Evolutionary conservation across 2,329 filamentous ascomycete species (phyloP).

Genomic region (Phyllosticta ampelicida): DNA sequence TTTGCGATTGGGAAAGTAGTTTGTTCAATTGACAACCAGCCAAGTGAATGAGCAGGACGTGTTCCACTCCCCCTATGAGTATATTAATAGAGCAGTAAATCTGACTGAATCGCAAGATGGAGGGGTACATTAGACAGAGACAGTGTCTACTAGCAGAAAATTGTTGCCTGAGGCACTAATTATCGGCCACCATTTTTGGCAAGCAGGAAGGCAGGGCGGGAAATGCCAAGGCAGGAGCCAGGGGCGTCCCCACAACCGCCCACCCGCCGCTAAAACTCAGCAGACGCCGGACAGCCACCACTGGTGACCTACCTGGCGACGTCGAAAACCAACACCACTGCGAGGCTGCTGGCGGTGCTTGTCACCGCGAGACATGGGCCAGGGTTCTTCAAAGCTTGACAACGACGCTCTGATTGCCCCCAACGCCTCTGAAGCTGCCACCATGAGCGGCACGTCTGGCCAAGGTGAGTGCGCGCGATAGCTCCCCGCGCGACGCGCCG

Average conservation of each 20-base stretch:
- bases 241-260: background rate
- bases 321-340: background rate
- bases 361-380: background rate
- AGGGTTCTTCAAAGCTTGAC: background rate
- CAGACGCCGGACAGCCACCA: background rate
- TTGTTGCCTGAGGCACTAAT: background rate
- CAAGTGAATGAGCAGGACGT: no score
- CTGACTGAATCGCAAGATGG: no score
- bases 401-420: background rate
- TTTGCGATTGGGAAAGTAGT: no score
- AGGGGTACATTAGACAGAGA: background rate
- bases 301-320: background rate
- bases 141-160: no score
- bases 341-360: background rate
- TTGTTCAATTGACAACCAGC: no score
- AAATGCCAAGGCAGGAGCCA: background rate
- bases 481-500: background rate
- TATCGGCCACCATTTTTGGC: background rate
- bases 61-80: no score
- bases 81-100: no score
- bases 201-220: background rate
- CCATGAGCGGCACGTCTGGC: background rate
- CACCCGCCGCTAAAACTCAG: background rate
- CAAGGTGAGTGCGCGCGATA: background rate
- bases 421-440: background rate